A percentile compares a stretch with the other conserved stretches of the same genome.
These are phyloP conservation scores for Ceratocystis alfenasii DNA, from an alignment of 2,329 filamentous ascomycete species.

Conservation along the genomic window DNA sequence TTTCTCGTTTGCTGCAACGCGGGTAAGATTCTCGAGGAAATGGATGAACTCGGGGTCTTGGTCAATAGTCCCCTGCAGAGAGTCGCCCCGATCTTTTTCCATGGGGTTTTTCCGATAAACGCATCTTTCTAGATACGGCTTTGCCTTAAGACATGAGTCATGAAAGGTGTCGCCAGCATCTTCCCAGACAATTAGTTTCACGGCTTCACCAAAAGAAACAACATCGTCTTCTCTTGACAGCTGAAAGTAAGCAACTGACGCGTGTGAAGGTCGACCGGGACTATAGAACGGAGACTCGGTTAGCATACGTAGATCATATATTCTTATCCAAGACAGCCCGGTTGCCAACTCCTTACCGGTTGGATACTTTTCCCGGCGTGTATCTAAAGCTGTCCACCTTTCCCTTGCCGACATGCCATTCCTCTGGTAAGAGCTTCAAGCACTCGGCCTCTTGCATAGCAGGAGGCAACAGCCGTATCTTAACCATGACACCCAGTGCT, in stretches of 20 bases:
- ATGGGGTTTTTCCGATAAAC: constrained; percentile 73
- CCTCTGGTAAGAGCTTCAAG: constrained; percentile 54
- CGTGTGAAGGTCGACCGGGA: constrained; percentile 72
- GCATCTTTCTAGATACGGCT: constrained; percentile 69
- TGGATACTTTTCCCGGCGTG: constrained; percentile 57
- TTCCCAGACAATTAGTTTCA: constrained; percentile 59
- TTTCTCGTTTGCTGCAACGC: constrained; percentile 39
- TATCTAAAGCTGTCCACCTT: constrained; percentile 77
- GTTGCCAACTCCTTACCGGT: constrained; percentile 27
- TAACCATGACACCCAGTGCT: constrained; percentile 61
- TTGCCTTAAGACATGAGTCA: constrained; percentile 61
- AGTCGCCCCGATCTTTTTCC: constrained; percentile 63
- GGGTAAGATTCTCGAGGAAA: constrained; percentile 64
- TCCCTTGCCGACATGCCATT: constrained; percentile 70
- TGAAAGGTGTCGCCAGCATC: constrained; percentile 69
- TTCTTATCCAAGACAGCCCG: constrained; percentile 8
- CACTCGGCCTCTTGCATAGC: constrained; percentile 75
- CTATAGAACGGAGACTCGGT: constrained; percentile 34
- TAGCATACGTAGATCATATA: background rate
- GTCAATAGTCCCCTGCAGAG: constrained; percentile 86
- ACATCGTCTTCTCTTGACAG: constrained; percentile 61
- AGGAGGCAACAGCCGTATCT: constrained; percentile 74
- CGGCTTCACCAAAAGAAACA: constrained; percentile 52
- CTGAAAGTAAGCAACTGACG: constrained; percentile 71
- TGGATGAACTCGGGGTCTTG: constrained; percentile 92